Evolutionary conservation across 192 early-diverging fungal species (phyloP).

Genomic region (Coemansia sp.): DNA sequence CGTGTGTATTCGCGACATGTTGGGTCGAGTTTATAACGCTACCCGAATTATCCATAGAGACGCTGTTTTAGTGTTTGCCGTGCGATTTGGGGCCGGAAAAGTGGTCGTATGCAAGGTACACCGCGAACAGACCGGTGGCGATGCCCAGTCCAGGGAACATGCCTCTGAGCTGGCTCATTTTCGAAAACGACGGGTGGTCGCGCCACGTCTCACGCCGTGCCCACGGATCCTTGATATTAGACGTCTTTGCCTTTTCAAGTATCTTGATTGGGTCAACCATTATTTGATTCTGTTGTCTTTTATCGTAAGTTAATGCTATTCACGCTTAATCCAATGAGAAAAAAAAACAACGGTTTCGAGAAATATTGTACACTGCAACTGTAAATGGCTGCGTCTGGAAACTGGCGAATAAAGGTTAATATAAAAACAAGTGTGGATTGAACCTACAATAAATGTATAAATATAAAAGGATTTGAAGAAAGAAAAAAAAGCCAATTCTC

Average conservation of each 20-base stretch:
- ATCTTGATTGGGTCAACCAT: conserved; percentile 54
- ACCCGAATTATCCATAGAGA: too few species aligned
- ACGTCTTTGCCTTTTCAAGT: conserved; percentile 35
- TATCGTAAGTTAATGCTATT: background rate
- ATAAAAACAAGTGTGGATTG: too few species aligned
- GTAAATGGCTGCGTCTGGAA: background rate
- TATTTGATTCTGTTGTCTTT: background rate
- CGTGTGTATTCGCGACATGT: too few species aligned
- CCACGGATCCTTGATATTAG: conserved; percentile 70
- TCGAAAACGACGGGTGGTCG: conserved; percentile 67
- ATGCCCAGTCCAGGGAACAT: conserved; percentile 79
- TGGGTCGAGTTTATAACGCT: too few species aligned
- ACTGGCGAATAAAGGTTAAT: background rate
- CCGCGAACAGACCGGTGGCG: conserved; percentile 73
- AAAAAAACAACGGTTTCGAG: background rate
- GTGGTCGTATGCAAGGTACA: conserved; percentile 68
- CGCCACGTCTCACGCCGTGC: conserved; percentile 74
- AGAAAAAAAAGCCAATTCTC: too few species aligned
- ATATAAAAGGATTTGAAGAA: background rate
- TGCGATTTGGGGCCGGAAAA: conserved; percentile 43
- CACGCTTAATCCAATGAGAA: too few species aligned
- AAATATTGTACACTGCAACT: too few species aligned
- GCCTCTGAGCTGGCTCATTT: conserved; percentile 59
- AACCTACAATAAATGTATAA: too few species aligned
- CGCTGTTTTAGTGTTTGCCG: conserved; percentile 25